Evolutionary conservation across 306 rosid genomes (phyloP).

Genomic region (Corylus americana): DNA sequence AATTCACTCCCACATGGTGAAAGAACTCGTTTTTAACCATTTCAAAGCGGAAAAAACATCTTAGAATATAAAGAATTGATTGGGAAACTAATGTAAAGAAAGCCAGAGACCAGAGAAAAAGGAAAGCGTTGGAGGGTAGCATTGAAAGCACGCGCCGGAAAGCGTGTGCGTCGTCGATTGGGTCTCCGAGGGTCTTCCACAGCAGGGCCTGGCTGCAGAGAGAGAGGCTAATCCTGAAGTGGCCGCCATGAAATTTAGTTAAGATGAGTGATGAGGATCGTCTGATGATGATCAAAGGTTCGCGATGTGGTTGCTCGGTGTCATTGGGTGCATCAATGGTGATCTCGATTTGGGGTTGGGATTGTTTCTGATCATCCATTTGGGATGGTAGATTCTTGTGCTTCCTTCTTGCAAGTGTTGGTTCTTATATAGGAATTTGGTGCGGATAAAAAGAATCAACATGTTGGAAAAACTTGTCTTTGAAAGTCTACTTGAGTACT

Average conservation of each 20-base stretch:
- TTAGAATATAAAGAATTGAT: background rate
- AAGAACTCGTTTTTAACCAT: background rate
- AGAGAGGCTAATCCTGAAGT: constrained; percentile 3
- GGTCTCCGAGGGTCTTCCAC: background rate
- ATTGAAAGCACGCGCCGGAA: background rate
- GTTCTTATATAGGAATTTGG: background rate
- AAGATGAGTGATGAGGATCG: background rate
- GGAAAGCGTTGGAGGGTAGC: background rate
- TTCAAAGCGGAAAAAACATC: background rate
- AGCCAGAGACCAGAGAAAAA: background rate
- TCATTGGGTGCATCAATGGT: background rate
- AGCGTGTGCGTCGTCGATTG: background rate
- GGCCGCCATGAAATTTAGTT: background rate
- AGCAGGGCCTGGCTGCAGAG: constrained; percentile 6
- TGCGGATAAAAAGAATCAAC: no score
- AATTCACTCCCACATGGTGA: background rate
- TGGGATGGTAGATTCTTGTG: background rate
- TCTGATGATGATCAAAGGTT: background rate
- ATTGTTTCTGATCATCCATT: background rate
- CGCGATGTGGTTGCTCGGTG: background rate
- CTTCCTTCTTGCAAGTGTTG: background rate
- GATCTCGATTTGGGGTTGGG: background rate
- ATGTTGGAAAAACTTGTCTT: no score
- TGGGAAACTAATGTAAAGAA: background rate
- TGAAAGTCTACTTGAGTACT: no score